Base-by-base conservation (phyloP, 306 rosid species). In the Ceratonia siliqua region DNA sequence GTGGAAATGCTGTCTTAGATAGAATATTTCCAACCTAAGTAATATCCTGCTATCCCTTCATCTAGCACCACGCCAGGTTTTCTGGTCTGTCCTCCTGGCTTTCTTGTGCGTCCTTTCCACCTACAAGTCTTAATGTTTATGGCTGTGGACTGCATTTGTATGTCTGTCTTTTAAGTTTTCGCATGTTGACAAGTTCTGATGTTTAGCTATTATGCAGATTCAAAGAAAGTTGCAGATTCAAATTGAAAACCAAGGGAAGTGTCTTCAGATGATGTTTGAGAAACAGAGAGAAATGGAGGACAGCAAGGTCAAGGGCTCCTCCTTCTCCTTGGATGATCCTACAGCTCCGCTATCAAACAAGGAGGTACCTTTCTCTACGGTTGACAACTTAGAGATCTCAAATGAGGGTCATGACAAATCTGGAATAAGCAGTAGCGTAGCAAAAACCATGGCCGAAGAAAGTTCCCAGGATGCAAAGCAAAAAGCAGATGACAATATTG, bases 201-300 rank as follows among this genome's bases (percentile, higher is more conserved):
- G 33, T 70, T 21, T 76, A 39, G 39, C 56, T 82, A 53, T 38
- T 24, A 58, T 63, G 43, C 86, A 94, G 99, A 82, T 79, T 58
- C 99, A 94, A 87, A 90, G 93, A 73, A 92, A 83, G 55, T 76
- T 94, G 85, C 99, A 94, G 84, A 78, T 92, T 75, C 83, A 91
- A 81, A 86, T 94, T 77, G 99, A 94, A 82, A 82, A 83, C 79
- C 99, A 94, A 81, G 96, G 91, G 56, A 90, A 90, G 80, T 75
- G 64, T 73, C 93, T 94, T 54, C 89, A 87, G 69, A 74, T 80
- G 92, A 94, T 94, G 91, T 86, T 92, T 77, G 96, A 94, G 88
- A 81, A 90, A 20, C 98, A 90, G 42, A 86, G 75, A 72, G 87
- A 77, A 70, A 88, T 85, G 74, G 91, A 80, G 53, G 92, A 73